Base-by-base conservation (phyloP, 352 stramenopile genomes). In the Phytophthora foliorum region DNA sequence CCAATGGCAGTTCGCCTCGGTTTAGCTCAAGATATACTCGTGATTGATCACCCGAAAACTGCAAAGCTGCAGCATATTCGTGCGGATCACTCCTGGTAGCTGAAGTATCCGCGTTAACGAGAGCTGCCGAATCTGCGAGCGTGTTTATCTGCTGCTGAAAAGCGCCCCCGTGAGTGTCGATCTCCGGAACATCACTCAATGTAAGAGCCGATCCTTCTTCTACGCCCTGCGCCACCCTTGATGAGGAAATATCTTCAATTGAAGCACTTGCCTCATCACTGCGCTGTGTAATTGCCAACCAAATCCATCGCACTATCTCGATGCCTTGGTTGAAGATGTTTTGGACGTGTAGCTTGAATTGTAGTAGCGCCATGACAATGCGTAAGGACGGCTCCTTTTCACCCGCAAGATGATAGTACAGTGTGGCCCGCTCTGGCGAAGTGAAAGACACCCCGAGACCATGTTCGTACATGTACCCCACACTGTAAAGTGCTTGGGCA, bases 401-500 rank as follows among this genome's bases (percentile, higher is more conserved):
- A 11, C 72, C 72, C 31, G 72, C 63, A 5, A 80, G 51, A 19
- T 74, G 59, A 39, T 77, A 80, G n/a, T 80, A 80, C 16, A 80
- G 19, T 3, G 29, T 46, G 10, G 72, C 67, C 29, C 67, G 67
- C 29, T 74, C 63, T 3, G 31, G 25, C 7, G 67, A 79, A 50
- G 46, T 39, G 6, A 57, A 38, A 27, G 48, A 42, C 14, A 72
- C 58, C 14, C 62, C 72, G 32, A 69, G 32, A 4, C 83, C 90
- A 27, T 89, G 68, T 50, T 97, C 88, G 74, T 97, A 76, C 90
- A 98, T 97, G 57, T 89, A 92, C 1, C 84, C 93, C 17, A 97
- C 70, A 49, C 77, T 96, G 71, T 88, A 98, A 6, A 94, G 56
- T 22, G 92, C 93, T 51, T 80, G 77, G 4, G 78, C 74, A 41